phyloP scores from a whole-genome alignment of 2,329 filamentous ascomycete species.

The Nemania abortiva region DNA sequence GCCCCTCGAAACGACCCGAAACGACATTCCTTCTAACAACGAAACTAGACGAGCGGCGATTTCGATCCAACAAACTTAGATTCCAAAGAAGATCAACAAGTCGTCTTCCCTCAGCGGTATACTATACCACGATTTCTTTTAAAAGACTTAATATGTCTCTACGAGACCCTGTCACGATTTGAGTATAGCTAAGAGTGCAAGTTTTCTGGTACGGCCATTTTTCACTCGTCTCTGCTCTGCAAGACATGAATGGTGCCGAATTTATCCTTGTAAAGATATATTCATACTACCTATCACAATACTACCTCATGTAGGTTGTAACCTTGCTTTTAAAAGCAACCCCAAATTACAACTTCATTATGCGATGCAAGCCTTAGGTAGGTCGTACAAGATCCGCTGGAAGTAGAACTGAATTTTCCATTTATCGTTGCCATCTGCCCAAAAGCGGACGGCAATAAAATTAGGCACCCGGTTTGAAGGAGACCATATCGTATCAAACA shows the following conservation, averaged over 20 bases:
- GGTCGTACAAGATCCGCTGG: neutral
- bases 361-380: neutral
- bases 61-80: neutral
- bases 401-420: neutral
- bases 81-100: neutral
- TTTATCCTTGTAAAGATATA: neutral
- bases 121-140: neutral
- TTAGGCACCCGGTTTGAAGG: too few species aligned
- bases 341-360: neutral
- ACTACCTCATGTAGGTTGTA: neutral
- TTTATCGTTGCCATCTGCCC: neutral
- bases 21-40: neutral
- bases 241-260: neutral
- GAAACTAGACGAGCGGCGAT: neutral
- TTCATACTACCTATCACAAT: neutral
- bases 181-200: neutral
- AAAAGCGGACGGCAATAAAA: too few species aligned
- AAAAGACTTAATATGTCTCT: neutral
- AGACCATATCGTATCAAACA: too few species aligned
- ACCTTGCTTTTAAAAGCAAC: neutral
- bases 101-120: neutral
- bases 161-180: neutral
- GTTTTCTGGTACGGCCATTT: neutral
- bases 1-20: neutral
- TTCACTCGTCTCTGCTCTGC: neutral